Percentiles rank a stretch among this genome's conserved stretches.
These are phyloP conservation scores for Trichosporon sp. DNA, from an alignment of 1,284 basidiomycete genomes.

Conservation along the genomic window DNA sequence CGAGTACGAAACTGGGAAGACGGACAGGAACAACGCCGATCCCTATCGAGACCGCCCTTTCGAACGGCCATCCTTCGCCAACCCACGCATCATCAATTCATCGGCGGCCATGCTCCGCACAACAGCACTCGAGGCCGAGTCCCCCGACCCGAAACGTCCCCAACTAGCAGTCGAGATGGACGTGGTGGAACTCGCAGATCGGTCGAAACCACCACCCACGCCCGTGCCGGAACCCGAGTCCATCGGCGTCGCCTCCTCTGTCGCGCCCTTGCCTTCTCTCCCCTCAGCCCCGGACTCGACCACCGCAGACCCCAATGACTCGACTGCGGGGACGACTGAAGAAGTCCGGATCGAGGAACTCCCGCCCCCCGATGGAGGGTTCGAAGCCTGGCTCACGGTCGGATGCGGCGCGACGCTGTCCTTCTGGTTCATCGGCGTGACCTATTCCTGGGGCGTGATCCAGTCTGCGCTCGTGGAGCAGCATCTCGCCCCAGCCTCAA, in stretches of 20 bases:
- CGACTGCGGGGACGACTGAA: background rate
- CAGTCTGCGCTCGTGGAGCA: slow-evolving; percentile 43
- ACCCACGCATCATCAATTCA: too few species aligned
- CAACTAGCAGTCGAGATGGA: background rate
- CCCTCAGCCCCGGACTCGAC: background rate
- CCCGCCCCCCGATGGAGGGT: slow-evolving; percentile 26
- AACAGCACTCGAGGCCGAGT: background rate
- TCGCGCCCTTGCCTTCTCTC: background rate
- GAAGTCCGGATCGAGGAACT: slow-evolving; percentile 21
- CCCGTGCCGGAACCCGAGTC: background rate
- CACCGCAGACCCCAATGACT: background rate
- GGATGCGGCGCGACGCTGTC: slow-evolving; percentile 13
- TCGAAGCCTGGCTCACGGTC: slow-evolving; percentile 22
- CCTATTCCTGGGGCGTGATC: slow-evolving; percentile 52
- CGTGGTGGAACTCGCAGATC: background rate
- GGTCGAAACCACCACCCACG: background rate
- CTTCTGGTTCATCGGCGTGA: slow-evolving; percentile 41
- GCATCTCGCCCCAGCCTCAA: slow-evolving; percentile 43
- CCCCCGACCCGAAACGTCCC: background rate
- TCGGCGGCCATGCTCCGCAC: background rate
- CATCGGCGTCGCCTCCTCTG: background rate
- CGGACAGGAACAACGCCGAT: background rate
- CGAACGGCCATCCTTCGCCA: too few species aligned
- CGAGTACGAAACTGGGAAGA: too few species aligned
- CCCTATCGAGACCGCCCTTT: too few species aligned